A percentile compares a stretch with the other conserved stretches of the same genome.
These are phyloP conservation scores for Uromyces viciae-fabae DNA, from an alignment of 1,284 basidiomycete genomes.

Conservation along the genomic window DNA sequence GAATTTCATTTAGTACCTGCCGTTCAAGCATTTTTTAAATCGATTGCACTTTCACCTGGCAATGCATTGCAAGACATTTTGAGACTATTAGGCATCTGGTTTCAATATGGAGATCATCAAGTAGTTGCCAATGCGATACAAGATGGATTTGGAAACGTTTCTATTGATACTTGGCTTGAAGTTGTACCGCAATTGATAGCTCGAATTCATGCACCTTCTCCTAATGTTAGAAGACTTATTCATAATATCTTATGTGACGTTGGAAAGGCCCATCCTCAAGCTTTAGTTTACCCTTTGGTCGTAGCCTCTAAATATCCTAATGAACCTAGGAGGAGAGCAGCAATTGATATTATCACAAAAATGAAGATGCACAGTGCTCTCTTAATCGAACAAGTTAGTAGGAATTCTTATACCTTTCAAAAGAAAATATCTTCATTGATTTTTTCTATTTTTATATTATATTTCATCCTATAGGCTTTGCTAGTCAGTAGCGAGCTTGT, in stretches of 20 bases:
- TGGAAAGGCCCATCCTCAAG: constrained; percentile 94
- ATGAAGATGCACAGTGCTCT: constrained; percentile 86
- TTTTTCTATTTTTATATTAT: constrained; percentile 13
- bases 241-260: constrained; percentile 85
- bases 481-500: constrained; percentile 93
- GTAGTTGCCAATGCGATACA: constrained; percentile 87
- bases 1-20: constrained; percentile 87
- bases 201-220: constrained; percentile 89
- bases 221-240: constrained; percentile 82
- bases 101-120: constrained; percentile 90
- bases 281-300: constrained; percentile 93
- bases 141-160: constrained; percentile 80
- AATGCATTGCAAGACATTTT: constrained; percentile 94
- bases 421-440: neutral
- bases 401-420: constrained; percentile 41
- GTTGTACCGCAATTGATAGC: constrained; percentile 99
- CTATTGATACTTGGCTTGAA: constrained; percentile 97
- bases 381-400: constrained; percentile 79
- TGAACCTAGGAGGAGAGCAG: constrained; percentile 73
- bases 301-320: constrained; percentile 97
- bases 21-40: constrained; percentile 94
- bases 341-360: constrained; percentile 81
- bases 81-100: constrained; percentile 91
- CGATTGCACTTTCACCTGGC: constrained; percentile 82
- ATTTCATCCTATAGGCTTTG: constrained; percentile 64